A percentile compares a stretch with the other conserved stretches of the same genome.
Conservation (phyloP, 164 flowering plant species). For the Akebia trifoliata region DNA sequence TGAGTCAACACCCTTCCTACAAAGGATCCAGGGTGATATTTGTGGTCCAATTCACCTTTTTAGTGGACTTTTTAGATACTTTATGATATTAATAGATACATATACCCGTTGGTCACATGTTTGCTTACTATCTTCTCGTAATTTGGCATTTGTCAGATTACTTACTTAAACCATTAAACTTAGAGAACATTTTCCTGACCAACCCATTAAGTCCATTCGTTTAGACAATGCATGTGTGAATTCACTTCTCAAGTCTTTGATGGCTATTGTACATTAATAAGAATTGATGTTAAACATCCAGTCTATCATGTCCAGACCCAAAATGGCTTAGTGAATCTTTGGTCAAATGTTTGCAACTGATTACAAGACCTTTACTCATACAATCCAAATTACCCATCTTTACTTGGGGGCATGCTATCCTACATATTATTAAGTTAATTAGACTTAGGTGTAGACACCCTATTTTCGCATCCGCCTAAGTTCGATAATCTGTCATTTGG, state of each 20-base stretch:
- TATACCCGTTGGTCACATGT: slow-evolving; percentile 5
- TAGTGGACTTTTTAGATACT: slow-evolving; percentile 1
- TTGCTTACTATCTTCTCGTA: neutral
- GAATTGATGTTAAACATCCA: neutral
- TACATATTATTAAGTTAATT: neutral
- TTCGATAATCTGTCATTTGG: no score
- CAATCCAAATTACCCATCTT: neutral
- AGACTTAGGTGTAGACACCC: neutral
- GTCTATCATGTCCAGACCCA: neutral
- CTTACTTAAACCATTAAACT: neutral
- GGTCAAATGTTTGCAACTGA: neutral
- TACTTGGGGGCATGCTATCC: neutral
- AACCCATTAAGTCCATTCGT: neutral
- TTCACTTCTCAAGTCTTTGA: neutral
- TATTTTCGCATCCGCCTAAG: no score
- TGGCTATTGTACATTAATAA: neutral
- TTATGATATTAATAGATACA: slow-evolving; percentile 4
- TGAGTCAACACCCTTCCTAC: neutral
- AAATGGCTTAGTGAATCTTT: neutral
- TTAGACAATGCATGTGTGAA: neutral
- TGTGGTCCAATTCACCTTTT: neutral
- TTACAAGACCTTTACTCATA: neutral
- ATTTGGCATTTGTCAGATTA: slow-evolving; percentile 1
- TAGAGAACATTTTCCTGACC: slow-evolving; percentile 10
- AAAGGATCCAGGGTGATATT: neutral